Conservation (phyloP, 805 yeast genomes). For the Metschnikowia continentalis region DNA sequence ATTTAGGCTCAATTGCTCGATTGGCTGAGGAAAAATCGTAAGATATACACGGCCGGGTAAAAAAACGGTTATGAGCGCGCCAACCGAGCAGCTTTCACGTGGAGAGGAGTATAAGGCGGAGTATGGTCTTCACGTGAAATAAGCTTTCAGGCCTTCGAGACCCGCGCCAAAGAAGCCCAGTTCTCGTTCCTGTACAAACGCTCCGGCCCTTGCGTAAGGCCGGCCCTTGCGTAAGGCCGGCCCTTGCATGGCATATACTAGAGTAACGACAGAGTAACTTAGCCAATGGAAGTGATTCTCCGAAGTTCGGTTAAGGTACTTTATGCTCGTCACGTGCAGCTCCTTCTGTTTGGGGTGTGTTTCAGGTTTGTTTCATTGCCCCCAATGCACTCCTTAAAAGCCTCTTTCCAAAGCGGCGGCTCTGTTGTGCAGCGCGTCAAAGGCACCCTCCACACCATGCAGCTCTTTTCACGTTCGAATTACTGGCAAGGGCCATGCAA, state of each 20-base stretch:
- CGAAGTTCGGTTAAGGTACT: too few species aligned
- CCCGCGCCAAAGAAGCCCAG: not conserved
- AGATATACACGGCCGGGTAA: too few species aligned
- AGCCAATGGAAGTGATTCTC: too few species aligned
- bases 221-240: too few species aligned
- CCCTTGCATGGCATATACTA: too few species aligned
- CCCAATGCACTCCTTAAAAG: not conserved
- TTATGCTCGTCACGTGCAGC: too few species aligned
- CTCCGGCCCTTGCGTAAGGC: not conserved
- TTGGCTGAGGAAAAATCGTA: too few species aligned
- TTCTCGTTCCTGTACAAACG: not conserved
- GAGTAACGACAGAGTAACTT: too few species aligned
- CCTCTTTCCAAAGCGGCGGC: not conserved
- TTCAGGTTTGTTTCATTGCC: not conserved
- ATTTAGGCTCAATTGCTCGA: too few species aligned
- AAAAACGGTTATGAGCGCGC: not conserved
- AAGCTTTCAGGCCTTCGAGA: not conserved
- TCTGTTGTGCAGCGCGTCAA: constrained; percentile 1
- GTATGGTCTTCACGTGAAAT: not conserved
- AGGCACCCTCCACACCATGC: constrained; percentile 3
- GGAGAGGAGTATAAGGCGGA: not conserved
- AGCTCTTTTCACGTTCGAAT: not conserved
- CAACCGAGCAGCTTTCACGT: not conserved
- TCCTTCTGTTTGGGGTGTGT: not conserved
- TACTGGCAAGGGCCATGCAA: not conserved